phyloP scores from a whole-genome alignment of 2,329 filamentous ascomycete species.

The Aspergillus puulaauensis region DNA sequence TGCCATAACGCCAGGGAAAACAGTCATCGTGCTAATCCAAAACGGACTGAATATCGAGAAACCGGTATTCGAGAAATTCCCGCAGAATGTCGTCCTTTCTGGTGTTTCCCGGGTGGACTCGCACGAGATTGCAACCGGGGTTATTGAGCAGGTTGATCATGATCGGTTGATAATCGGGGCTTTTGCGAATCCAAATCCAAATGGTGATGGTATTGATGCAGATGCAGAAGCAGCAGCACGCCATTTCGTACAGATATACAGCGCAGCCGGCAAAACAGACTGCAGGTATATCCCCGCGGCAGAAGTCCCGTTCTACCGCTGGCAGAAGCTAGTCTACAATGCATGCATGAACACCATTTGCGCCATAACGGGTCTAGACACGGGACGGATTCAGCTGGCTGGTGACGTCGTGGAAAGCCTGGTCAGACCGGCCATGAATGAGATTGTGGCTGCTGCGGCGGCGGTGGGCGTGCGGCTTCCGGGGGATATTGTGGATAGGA shows the following conservation, averaged over 20 bases:
- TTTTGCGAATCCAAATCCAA: conserved; percentile 34
- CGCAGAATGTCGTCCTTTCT: conserved; percentile 53
- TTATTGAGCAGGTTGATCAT: conserved; percentile 53
- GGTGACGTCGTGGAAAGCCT: conserved; percentile 47
- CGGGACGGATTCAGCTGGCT: conserved; percentile 49
- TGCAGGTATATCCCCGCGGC: conserved; percentile 30
- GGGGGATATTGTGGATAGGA: conserved; percentile 38
- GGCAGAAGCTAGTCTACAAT: conserved; percentile 49
- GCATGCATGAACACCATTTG: conserved; percentile 55
- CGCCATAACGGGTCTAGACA: conserved; percentile 53
- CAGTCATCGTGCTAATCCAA: conserved; percentile 58
- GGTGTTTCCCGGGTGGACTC: conserved; percentile 56
- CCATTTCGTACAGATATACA: conserved; percentile 52
- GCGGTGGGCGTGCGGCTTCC: conserved; percentile 46
- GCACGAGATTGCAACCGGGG: conserved; percentile 48
- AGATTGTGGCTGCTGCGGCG: conserved; percentile 43
- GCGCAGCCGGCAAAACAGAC: conserved; percentile 46
- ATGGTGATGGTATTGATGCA: too few species aligned
- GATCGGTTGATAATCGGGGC: conserved; percentile 54
- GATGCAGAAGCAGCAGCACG: conserved; percentile 7
- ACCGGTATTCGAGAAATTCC: conserved; percentile 50
- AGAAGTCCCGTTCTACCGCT: conserved; percentile 29
- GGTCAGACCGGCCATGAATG: conserved; percentile 53
- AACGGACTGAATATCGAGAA: conserved; percentile 66
- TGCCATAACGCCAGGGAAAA: conserved; percentile 52